These are phyloP conservation scores for Diaporthe nobilis DNA, from an alignment of 2,329 filamentous ascomycete genomes.

Conservation along the genomic window DNA sequence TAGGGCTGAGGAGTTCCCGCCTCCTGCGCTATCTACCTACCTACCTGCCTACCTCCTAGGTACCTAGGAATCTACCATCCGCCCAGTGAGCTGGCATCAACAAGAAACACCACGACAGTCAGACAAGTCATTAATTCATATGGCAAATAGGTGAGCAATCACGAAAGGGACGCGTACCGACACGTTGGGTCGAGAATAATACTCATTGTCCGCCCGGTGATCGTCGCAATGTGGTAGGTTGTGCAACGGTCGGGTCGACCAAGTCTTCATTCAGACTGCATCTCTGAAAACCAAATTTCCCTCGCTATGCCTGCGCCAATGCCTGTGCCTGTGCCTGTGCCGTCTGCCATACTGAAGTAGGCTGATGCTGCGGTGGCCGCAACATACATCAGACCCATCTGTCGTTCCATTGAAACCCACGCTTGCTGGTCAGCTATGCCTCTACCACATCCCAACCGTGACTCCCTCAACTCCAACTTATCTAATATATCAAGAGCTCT, in stretches of 20 bases:
- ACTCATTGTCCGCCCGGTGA: not conserved
- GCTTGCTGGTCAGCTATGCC: not conserved
- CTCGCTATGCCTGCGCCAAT: conserved; percentile 34
- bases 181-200: not conserved
- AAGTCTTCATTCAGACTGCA: conserved; percentile 31
- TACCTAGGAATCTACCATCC: not conserved
- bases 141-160: not conserved
- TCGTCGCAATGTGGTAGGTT: not conserved
- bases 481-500: not conserved
- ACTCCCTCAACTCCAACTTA: not conserved
- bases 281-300: conserved; percentile 21
- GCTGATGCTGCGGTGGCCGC: conserved; percentile 18
- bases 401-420: not conserved
- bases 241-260: not conserved
- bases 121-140: not conserved
- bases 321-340: conserved; percentile 6
- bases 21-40: not conserved
- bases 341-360: conserved; percentile 30
- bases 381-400: not conserved
- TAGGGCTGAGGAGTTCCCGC: conserved; percentile 3
- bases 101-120: not conserved
- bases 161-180: not conserved
- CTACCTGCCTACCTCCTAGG: not conserved
- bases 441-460: not conserved
- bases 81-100: not conserved